These are phyloP conservation scores for Rubia occidens DNA, from an alignment of 305 asterid species.

Conservation along the genomic window DNA sequence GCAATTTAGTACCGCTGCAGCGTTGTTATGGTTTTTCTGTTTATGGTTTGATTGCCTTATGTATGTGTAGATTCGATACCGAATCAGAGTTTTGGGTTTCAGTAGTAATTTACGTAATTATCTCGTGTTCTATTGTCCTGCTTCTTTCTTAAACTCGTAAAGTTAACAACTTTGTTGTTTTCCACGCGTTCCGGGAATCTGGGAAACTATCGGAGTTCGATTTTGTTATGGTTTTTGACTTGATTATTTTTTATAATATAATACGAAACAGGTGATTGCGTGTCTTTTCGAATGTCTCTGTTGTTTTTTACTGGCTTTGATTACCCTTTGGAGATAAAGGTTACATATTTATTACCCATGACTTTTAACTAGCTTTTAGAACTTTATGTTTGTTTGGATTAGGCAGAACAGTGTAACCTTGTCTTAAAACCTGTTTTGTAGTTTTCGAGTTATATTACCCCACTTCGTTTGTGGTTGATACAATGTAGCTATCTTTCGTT, in stretches of 20 bases:
- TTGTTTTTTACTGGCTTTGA: neutral
- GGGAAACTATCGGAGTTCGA: neutral
- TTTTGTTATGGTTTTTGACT: neutral
- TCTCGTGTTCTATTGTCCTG: neutral
- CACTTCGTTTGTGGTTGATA: neutral
- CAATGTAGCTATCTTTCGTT: neutral
- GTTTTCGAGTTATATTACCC: neutral
- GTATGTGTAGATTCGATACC: neutral
- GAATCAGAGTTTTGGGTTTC: neutral
- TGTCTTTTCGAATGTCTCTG: neutral
- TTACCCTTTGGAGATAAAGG: neutral
- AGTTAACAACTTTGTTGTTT: neutral
- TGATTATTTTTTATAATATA: too few relatives aligned
- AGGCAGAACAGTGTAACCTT: neutral
- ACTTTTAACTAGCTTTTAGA: neutral
- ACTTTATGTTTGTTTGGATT: neutral
- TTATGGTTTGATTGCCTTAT: neutral
- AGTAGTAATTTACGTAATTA: neutral
- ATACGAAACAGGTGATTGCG: too few relatives aligned
- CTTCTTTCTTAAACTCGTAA: neutral
- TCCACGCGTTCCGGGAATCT: neutral
- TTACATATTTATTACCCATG: neutral
- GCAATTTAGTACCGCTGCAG: neutral
- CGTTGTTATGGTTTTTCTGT: neutral
- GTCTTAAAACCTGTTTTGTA: neutral